Evolutionary conservation across 495 filamentous ascomycete genomes (phyloP), one percentile per base, ranked within the genome.

Genomic region (Lichenothelia convexa): DNA sequence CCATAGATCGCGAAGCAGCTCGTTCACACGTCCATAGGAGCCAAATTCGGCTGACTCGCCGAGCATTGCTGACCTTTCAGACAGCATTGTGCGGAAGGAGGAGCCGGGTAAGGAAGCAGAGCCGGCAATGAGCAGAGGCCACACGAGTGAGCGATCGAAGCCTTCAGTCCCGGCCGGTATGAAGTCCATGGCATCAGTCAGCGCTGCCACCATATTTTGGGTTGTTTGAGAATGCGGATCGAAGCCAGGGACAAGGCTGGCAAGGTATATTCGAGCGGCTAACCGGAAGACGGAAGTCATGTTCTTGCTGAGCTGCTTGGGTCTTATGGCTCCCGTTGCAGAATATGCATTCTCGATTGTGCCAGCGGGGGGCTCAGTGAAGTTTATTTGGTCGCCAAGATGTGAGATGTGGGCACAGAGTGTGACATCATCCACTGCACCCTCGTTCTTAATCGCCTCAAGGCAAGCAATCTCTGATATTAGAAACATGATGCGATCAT

Each of bases 381-480:
- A 59, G 45, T 78, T 76, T 42, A 97, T 74, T 53, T 92, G 82
- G 43, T 70, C 60, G 23, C 80, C 87, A 13, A 97, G 72, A 5
- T 74, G 65, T 32, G 72, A 71, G 18, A 94, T 80, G 54, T 93
- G 85, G 7, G 71, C 62, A 64, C 86, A 93, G 29, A 94, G 69
- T 29, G 75, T 64, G 41, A 93, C 70, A 45, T 80, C 75, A 44
- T 89, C 78, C 56, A 85, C 75, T n/a, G n/a, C n/a, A 27, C 77
- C 78, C 20, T 84, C 78, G 21, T 60, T 59, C 65, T 86, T 92
- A 40, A 94, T 65, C 2, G 80, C 78, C 46, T 97, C 89, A 24
- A 97, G 65, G 58, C 89, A 97, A 17, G 87, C 80, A 45, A 94
- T 93, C 52, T 97, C 89, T 1, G 85, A 93, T 49, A 97, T 93